Percentiles rank a stretch among this genome's conserved stretches.
Conservation (phyloP, 345 rosid genomes). For the Trapa incisa region DNA sequence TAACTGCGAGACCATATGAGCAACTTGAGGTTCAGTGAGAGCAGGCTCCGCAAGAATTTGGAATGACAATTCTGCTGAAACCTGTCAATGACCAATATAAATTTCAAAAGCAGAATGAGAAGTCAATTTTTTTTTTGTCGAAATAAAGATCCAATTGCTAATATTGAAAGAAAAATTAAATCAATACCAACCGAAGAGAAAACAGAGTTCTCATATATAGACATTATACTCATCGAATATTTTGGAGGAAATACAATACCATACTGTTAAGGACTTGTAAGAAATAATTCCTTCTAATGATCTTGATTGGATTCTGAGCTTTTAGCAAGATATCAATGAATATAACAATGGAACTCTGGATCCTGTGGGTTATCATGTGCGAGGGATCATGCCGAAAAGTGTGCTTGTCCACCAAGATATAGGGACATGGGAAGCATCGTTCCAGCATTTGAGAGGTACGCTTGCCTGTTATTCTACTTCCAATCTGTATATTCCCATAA, state of each 20-base stretch:
- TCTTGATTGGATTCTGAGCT: constrained; percentile 27
- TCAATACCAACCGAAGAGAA: neutral
- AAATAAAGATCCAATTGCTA: neutral
- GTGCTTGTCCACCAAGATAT: constrained; percentile 72
- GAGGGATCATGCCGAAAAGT: constrained; percentile 88
- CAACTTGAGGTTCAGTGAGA: constrained; percentile 76
- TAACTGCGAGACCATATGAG: constrained; percentile 44
- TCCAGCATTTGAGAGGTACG: constrained; percentile 71
- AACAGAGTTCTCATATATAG: neutral
- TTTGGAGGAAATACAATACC: constrained; percentile 27
- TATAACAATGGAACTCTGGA: constrained; percentile 53
- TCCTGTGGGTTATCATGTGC: constrained; percentile 80
- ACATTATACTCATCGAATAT: neutral
- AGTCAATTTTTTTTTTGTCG: neutral
- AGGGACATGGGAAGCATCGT: constrained; percentile 49
- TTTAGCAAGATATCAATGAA: constrained; percentile 49
- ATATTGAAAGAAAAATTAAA: neutral
- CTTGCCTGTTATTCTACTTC: constrained; percentile 85
- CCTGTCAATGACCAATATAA: constrained; percentile 33
- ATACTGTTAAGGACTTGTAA: constrained; percentile 41
- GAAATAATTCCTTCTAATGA: constrained; percentile 30
- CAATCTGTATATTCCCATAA: constrained; percentile 41
- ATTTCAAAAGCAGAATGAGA: constrained; percentile 5
- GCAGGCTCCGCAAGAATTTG: constrained; percentile 46
- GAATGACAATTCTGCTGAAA: constrained; percentile 54